Percentiles rank a stretch among this genome's conserved stretches.
Evolutionary conservation across 2,329 filamentous ascomycete genomes (phyloP).

Genomic region (Dactylellina drechsleri): DNA sequence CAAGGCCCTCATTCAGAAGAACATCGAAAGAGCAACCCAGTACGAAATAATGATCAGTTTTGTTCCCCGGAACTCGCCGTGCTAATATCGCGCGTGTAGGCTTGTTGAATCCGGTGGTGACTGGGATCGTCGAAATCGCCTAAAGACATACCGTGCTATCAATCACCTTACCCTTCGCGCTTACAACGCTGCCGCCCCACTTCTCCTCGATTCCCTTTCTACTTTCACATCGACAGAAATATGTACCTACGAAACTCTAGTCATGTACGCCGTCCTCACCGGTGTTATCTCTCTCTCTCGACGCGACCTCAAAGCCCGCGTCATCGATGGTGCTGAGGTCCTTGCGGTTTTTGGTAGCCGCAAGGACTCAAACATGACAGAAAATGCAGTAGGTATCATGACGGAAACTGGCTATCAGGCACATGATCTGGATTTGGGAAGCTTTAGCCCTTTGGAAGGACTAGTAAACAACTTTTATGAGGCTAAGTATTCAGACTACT

Average conservation of each 20-base stretch:
- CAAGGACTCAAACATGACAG: constrained; percentile 80
- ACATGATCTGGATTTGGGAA: constrained; percentile 80
- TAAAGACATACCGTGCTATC: constrained; percentile 98
- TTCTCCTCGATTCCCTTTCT: constrained; percentile 94
- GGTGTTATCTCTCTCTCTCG: constrained; percentile 94
- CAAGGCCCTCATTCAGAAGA: constrained; percentile 90
- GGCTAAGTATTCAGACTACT: constrained; percentile 94
- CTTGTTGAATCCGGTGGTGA: constrained; percentile 95
- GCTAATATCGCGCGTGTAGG: constrained; percentile 61
- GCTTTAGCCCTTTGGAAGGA: constrained; percentile 87
- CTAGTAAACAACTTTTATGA: constrained; percentile 92
- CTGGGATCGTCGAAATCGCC: constrained; percentile 96
- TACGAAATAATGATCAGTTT: constrained; percentile 3
- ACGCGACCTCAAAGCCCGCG: constrained; percentile 98
- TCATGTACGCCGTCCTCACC: constrained; percentile 94
- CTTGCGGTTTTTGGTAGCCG: constrained; percentile 92
- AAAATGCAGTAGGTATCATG: constrained; percentile 68
- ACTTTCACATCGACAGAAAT: constrained; percentile 99
- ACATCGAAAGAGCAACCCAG: constrained; percentile 82
- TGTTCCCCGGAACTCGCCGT: background rate
- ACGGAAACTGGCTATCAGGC: constrained; percentile 67
- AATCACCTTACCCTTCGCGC: constrained; percentile 92
- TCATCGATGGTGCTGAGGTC: constrained; percentile 97
- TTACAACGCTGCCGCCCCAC: constrained; percentile 86
- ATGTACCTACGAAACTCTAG: constrained; percentile 93